Percentiles rank a stretch among this genome's conserved stretches.
These are phyloP conservation scores for Endoconidiophora laricicola DNA, from an alignment of 2,329 filamentous ascomycete species.

Conservation along the genomic window DNA sequence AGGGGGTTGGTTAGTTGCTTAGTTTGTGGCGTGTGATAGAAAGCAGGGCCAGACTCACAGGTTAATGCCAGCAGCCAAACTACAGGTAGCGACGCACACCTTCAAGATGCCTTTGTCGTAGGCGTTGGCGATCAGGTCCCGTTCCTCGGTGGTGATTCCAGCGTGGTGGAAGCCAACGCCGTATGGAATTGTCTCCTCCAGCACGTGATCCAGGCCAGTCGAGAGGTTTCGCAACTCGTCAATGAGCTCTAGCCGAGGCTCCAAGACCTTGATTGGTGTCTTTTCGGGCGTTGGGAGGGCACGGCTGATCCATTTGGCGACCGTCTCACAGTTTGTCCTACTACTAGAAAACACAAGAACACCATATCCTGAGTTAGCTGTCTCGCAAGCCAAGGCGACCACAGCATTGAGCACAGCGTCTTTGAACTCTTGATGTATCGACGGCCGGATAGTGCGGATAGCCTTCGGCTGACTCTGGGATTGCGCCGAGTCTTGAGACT, in stretches of 20 bases:
- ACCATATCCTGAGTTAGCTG: conserved; percentile 50
- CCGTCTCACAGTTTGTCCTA: conserved; percentile 47
- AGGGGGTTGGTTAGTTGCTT: not conserved
- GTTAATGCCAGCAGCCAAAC: conserved; percentile 70
- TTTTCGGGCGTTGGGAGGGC: conserved; percentile 39
- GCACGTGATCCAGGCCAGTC: conserved; percentile 46
- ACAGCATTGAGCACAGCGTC: conserved; percentile 54
- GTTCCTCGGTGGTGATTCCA: conserved; percentile 57
- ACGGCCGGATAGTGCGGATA: conserved; percentile 35
- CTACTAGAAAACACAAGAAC: conserved; percentile 60
- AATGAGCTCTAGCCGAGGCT: conserved; percentile 46
- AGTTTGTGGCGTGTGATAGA: not conserved
- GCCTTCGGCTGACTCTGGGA: not conserved
- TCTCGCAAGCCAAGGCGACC: conserved; percentile 52
- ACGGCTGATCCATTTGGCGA: conserved; percentile 50
- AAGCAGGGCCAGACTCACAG: conserved; percentile 24
- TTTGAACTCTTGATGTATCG: conserved; percentile 42
- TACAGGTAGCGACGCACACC: conserved; percentile 61
- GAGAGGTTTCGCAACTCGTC: conserved; percentile 48
- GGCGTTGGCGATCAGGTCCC: conserved; percentile 52
- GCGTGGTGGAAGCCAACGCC: conserved; percentile 66
- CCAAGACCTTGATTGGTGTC: conserved; percentile 31
- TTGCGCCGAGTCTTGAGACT: conserved; percentile 17
- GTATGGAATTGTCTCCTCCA: conserved; percentile 45
- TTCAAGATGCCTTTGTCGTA: conserved; percentile 53